Base-by-base conservation (phyloP, 2,329 filamentous ascomycete species). In the Colletotrichum sp. region DNA sequence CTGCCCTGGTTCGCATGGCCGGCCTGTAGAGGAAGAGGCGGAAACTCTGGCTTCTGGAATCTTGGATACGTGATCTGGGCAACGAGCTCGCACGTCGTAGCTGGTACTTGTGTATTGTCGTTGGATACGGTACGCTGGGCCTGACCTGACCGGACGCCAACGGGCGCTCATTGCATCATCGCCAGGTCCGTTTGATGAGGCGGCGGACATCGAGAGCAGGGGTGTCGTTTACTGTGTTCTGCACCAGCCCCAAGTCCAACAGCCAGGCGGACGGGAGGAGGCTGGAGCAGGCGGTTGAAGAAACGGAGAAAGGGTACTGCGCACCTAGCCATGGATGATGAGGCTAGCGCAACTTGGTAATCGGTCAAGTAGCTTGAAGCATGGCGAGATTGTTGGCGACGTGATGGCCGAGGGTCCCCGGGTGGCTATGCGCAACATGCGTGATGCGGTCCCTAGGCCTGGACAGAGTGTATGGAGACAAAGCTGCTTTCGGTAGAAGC, bases 1-100 rank as follows among this genome's bases (percentile, higher is more conserved):
- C 56, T 43, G 73, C 55, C 62, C 69, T 72, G n/a, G 24, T 67
- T 75, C 73, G 73, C 69, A 63, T 67, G 55, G 38, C 36, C n/a
- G 55, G 69, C 68, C 62, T 62, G 26, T 34, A 36, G 55, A 66
- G 72, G 67, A 61, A 43, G 62, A 61, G 24, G 30, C 24, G 32
- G 56, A 72, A 74, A 71, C 59, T 32, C 13, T 32, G 28, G 30
- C 28, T 7, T 21, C 38, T 14, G n/a, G 24, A 38, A 63, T 24
- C 13, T 30, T n/a, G 32, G 13, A 32, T 32, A 48, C 43, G n/a
- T 48, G 43, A 48, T 52, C 69, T 64, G 59, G 30, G 71, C 43
- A 28, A 43, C 43, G 34, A 34, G 10, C 52, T 55, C 63, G 36
- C 21, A n/a, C 43, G 43, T 7, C 43, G 38, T 69, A 52, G 24